Evolutionary conservation across 1,284 basidiomycete genomes (phyloP), one percentile per base, ranked within the genome.

Genomic region (Irpex sp.): DNA sequence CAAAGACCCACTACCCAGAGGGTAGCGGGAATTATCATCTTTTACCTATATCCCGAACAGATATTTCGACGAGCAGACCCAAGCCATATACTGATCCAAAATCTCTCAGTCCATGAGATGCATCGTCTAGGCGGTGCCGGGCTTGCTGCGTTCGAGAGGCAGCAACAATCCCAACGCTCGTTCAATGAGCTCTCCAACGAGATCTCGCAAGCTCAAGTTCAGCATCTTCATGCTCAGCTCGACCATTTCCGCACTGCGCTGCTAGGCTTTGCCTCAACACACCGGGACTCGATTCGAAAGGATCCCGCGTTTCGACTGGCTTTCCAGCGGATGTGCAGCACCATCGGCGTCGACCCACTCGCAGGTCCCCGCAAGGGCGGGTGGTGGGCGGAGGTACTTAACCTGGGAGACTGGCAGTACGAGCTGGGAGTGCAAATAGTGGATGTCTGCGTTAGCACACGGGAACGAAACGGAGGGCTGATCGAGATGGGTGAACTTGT

Each of bases 401-500:
- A 93, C 0, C 75, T 93, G 59, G 88, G 94, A 5, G 97, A 99
- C 74, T 99, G 94, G 94, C 92, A 96, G 71, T 94, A 94, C 74
- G 96, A 97, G 71, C 85, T 99, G 1, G 94, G 94, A 2, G 94
- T 98, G 31, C 97, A 99, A 79, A 92, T 99, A 66, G 95, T 99
- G 57, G 97, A 99, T 74, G 87, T 99, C 15, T 98, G 97, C 71
- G 89, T 98, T 37, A 91, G 87, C 72, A 97, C 94, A 7, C 81
- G 96, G 52, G 88, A 91, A 63, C 79, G 88, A 52, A 98, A 98
- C 68, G 97, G 97, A 0, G 97, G 97, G 0, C 78, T 98, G 60
- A 95, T 99, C 61, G 91, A 92, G 69, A 87, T 98, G 82, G 81
- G 83, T 9, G 96, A 98, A 74, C 81, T 99, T 51, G 82, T 97